Conservation (phyloP, 441 rosid genomes). For the Euphorbia corollata region DNA sequence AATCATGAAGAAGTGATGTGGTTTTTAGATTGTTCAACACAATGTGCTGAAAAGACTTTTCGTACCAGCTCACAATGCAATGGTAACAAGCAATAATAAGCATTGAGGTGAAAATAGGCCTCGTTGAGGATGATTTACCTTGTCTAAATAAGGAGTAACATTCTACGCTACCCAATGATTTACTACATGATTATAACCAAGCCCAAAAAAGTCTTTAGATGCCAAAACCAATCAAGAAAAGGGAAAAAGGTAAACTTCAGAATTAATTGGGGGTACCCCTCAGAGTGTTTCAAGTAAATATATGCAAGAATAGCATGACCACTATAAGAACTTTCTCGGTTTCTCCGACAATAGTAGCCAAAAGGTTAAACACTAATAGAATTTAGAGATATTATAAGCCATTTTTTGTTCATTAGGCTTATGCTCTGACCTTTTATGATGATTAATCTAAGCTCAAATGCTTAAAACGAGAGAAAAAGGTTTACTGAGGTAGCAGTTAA, state of each 20-base stretch:
- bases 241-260: not conserved
- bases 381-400: not conserved
- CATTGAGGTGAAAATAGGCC: not conserved
- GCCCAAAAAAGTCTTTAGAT: not conserved
- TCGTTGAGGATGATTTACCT: not conserved
- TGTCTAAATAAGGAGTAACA: not conserved
- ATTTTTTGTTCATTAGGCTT: not conserved
- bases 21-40: not conserved
- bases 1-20: conserved; percentile 10
- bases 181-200: not conserved
- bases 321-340: not conserved
- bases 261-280: not conserved
- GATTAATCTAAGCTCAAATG: not conserved
- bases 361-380: not conserved
- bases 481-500: not conserved
- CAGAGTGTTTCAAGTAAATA: conserved; percentile 8
- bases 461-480: not conserved
- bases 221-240: not conserved
- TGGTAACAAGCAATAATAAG: not conserved
- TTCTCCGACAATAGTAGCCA: not conserved
- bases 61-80: not conserved
- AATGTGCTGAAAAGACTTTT: conserved; percentile 5
- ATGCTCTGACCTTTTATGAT: not conserved
- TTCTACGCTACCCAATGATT: not conserved
- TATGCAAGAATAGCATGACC: not conserved